Conservation (phyloP, 352 stramenopile species). For the Globisporangium uncinulatum region DNA sequence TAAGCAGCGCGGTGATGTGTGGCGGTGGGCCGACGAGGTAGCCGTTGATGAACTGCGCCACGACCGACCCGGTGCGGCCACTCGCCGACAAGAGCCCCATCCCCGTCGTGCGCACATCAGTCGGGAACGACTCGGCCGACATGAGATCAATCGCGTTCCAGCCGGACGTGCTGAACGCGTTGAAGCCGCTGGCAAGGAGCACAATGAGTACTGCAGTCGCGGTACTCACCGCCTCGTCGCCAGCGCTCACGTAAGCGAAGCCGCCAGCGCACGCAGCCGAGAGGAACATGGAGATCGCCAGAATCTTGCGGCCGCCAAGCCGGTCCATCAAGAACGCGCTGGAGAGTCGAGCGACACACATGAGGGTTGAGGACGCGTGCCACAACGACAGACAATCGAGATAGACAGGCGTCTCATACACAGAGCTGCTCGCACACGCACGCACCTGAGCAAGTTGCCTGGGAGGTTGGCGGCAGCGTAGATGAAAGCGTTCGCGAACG, state of each 20-base stretch:
- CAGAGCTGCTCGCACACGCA: no score
- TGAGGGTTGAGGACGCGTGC: not conserved
- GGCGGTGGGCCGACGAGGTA: slow-evolving; percentile 70
- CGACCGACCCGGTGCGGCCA: slow-evolving; percentile 81
- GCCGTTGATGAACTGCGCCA: slow-evolving; percentile 90
- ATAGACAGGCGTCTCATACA: not conserved
- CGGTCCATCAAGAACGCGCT: slow-evolving; percentile 64
- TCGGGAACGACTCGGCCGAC: slow-evolving; percentile 89
- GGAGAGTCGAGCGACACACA: not conserved
- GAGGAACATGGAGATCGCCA: slow-evolving; percentile 72
- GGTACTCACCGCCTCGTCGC: slow-evolving; percentile 9
- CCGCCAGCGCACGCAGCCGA: slow-evolving; percentile 53
- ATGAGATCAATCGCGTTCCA: slow-evolving; percentile 92
- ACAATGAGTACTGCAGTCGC: slow-evolving; percentile 58
- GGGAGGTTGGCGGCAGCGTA: slow-evolving; percentile 89
- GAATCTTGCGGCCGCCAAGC: slow-evolving; percentile 55
- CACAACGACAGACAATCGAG: not conserved
- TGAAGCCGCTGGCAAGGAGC: slow-evolving; percentile 81
- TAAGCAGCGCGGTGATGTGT: slow-evolving; percentile 71
- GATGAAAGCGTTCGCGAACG: slow-evolving; percentile 90
- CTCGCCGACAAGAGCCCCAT: slow-evolving; percentile 85
- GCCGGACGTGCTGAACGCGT: slow-evolving; percentile 85
- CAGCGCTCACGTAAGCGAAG: slow-evolving; percentile 66
- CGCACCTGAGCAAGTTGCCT: slow-evolving; percentile 82
- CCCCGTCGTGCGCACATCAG: slow-evolving; percentile 81